A percentile compares a stretch with the other conserved stretches of the same genome.
phyloP scores from a whole-genome alignment of 2,329 filamentous ascomycete species.

The Scedosporium apiospermum region DNA sequence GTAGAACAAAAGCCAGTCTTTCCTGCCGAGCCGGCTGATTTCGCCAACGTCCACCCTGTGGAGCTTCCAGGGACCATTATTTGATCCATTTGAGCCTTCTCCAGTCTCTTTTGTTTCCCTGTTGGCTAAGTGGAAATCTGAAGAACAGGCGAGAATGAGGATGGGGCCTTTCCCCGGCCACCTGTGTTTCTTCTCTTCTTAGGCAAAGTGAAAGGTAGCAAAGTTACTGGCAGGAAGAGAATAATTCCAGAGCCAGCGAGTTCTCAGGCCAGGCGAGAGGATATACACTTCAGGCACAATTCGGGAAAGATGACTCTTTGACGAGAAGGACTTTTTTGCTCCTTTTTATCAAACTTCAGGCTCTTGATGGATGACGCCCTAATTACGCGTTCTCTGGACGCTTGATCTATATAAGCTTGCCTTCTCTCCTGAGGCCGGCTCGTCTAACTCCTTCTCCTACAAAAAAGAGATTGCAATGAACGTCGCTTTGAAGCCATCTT shows the following conservation, averaged over 20 bases:
- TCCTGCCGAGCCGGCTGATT: not conserved
- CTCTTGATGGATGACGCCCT: not conserved
- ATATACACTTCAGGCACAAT: conserved; percentile 5
- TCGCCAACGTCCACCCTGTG: not conserved
- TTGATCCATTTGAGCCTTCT: not conserved
- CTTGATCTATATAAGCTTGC: not conserved
- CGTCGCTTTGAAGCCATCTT: too few species aligned
- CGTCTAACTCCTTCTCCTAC: not conserved
- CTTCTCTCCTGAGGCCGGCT: not conserved
- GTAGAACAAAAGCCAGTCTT: not conserved
- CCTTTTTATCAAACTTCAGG: not conserved
- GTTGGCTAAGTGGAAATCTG: not conserved
- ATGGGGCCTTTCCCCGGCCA: not conserved
- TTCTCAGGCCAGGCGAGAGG: conserved; percentile 5
- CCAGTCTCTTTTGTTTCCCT: not conserved
- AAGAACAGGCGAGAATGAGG: conserved; percentile 3
- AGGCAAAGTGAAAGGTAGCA: not conserved
- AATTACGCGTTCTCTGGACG: not conserved
- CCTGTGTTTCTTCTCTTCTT: not conserved
- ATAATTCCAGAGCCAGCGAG: not conserved
- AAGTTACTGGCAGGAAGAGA: not conserved
- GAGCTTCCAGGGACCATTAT: not conserved
- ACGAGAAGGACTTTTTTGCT: not conserved
- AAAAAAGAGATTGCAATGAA: too few species aligned
- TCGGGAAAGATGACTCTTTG: not conserved